Base-by-base conservation (phyloP, 345 rosid genomes). In the Eucalyptus victrix region DNA sequence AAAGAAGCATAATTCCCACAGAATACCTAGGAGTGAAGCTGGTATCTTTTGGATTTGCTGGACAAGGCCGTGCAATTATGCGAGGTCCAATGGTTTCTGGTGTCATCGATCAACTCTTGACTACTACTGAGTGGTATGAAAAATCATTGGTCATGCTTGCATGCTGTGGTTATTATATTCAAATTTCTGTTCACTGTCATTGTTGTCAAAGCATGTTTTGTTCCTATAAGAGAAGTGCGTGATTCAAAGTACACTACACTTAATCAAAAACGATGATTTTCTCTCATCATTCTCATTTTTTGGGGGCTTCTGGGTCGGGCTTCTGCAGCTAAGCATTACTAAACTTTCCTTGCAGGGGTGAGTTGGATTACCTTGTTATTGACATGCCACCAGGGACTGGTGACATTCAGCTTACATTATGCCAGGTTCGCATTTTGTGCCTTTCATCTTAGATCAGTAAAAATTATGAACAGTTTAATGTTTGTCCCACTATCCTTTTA, bases 381-480 rank as follows among this genome's bases (percentile, higher is more conserved):
- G 99, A 97, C 95, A 97, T 97, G 99, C 99, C 99, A 34, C 99
- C 99, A 18, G 99, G 99, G 94, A 97, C 99, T 87, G 99, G 99
- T 88, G 99, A 97, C 89, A 97, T 97, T 90, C 99, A 96, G 90
- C 97, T 97, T 62, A 96, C 99, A 60, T 91, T 97, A 91, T 97
- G 99, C 94, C 99, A 96, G 99, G 99, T 97, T 91, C 60, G 67
- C 5, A 37, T 86, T 91, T 34, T 86, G 23, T 47, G 69, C 8
- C 83, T 30, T 23, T 89, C 54, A 30, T 5, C 24, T 72, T 81
- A 47, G 51, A 72, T 72, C 45, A 10, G 45, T 72, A 72, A 72
- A 72, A 19, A 72, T 56, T 65, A 30, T 56, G n/a, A 54, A 86
- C 28, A 60, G 54, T 86, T 47, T 51, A 12, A 86, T 30, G 87